phyloP scores from a whole-genome alignment of 1,139 yeast species.

The Hemisphaericaspora xylofermentans region DNA sequence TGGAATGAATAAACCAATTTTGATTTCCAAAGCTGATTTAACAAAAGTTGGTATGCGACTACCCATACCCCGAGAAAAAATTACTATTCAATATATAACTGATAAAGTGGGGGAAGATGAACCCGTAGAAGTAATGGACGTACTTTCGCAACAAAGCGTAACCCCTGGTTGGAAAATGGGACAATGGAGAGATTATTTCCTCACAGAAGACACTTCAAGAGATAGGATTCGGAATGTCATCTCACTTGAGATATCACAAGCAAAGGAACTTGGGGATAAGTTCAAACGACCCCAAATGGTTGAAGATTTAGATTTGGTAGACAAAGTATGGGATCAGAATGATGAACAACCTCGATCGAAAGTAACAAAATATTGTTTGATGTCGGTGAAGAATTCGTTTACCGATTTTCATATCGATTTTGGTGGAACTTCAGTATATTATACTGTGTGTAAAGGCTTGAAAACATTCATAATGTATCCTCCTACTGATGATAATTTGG shows the following conservation, averaged over 20 bases:
- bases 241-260: conserved; percentile 70
- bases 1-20: conserved; percentile 28
- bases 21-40: conserved; percentile 31
- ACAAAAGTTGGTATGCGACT: conserved; percentile 36
- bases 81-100: conserved; percentile 58
- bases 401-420: conserved; percentile 92
- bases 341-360: conserved; percentile 50
- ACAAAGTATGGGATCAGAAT: conserved; percentile 54
- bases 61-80: conserved; percentile 34
- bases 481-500: conserved; percentile 64
- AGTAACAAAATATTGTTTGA: conserved; percentile 79
- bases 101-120: conserved; percentile 61
- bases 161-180: conserved; percentile 67
- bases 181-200: conserved; percentile 75
- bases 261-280: conserved; percentile 46
- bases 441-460: conserved; percentile 71
- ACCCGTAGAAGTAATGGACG: conserved; percentile 86
- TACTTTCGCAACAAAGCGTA: conserved; percentile 70
- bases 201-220: conserved; percentile 41
- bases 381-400: conserved; percentile 79
- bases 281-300: conserved; percentile 69
- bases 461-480: conserved; percentile 79
- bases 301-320: conserved; percentile 66
- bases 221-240: conserved; percentile 79
- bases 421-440: conserved; percentile 90